phyloP scores from a whole-genome alignment of 345 rosid genomes.

The Barbarea vulgaris region DNA sequence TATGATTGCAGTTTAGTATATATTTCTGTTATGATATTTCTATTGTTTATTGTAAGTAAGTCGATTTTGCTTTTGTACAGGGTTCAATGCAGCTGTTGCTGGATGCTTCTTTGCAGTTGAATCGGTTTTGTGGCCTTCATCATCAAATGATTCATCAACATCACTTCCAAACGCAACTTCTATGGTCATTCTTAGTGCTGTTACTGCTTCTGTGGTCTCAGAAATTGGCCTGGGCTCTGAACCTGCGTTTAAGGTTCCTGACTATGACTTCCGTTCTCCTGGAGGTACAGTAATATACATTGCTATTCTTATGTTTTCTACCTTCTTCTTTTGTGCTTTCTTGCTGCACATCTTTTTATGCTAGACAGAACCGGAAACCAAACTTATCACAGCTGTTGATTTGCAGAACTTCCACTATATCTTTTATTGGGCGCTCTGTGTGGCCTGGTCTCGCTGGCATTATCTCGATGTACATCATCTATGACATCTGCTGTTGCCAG shows the following conservation, averaged over 20 bases:
- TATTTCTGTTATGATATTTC: too few relatives aligned
- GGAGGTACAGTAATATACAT: slow-evolving; percentile 64
- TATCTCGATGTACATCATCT: slow-evolving; percentile 78
- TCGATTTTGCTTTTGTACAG: slow-evolving; percentile 38
- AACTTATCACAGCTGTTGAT: slow-evolving; percentile 22
- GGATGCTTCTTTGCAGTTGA: slow-evolving; percentile 96
- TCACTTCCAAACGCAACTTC: slow-evolving; percentile 84
- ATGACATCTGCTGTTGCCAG: slow-evolving; percentile 55
- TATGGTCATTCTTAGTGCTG: slow-evolving; percentile 90
- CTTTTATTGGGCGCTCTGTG: slow-evolving; percentile 80
- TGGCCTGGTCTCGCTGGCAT: slow-evolving; percentile 70
- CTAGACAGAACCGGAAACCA: not conserved
- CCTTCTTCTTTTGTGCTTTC: slow-evolving; percentile 23
- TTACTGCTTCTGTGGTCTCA: slow-evolving; percentile 80
- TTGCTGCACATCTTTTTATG: not conserved
- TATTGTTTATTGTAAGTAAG: not conserved
- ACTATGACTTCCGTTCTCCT: slow-evolving; percentile 86
- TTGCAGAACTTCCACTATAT: slow-evolving; percentile 90
- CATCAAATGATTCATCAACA: slow-evolving; percentile 55
- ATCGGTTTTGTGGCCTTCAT: slow-evolving; percentile 90
- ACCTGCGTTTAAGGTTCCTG: slow-evolving; percentile 90
- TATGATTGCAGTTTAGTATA: not conserved
- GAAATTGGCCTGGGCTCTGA: slow-evolving; percentile 88
- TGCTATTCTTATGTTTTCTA: not conserved
- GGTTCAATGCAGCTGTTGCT: slow-evolving; percentile 97